phyloP scores from a whole-genome alignment of 805 yeast genomes.

The Saccharomyces eubayanus region DNA sequence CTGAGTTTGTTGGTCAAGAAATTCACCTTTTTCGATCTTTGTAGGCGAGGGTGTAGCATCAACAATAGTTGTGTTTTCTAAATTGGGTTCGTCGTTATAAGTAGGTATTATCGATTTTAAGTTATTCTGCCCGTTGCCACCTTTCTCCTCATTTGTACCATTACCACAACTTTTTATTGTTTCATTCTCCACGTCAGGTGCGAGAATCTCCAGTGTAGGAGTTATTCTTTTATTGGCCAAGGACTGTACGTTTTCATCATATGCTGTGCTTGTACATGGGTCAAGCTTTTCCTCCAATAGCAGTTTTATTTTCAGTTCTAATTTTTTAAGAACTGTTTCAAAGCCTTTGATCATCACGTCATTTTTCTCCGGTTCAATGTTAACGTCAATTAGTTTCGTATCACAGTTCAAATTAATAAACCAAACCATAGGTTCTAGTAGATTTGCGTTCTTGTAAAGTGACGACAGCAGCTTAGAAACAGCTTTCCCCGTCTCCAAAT shows the following conservation, averaged over 20 bases:
- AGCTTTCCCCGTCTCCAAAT: constrained; percentile 28
- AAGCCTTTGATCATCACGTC: constrained; percentile 31
- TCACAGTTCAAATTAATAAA: constrained; percentile 22
- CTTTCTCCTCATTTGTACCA: neutral
- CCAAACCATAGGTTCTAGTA: constrained; percentile 32
- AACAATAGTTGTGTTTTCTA: neutral
- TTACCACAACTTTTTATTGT: neutral
- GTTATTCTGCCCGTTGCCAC: neutral
- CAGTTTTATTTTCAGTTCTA: constrained; percentile 5
- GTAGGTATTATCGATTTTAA: neutral
- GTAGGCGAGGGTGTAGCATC: neutral
- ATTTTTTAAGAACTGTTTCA: constrained; percentile 11
- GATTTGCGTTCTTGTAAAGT: constrained; percentile 16
- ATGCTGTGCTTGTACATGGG: neutral
- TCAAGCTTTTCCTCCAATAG: neutral
- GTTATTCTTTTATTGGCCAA: neutral
- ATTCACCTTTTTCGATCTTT: neutral
- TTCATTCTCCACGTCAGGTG: neutral
- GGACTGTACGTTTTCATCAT: neutral
- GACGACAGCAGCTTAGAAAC: constrained; percentile 20
- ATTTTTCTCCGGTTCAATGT: constrained; percentile 39
- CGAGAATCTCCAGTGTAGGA: neutral
- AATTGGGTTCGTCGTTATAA: neutral
- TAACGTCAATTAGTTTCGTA: constrained; percentile 30
- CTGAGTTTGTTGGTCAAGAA: neutral